Percentiles rank a stretch among this genome's conserved stretches.
Evolutionary conservation across 495 filamentous ascomycete genomes (phyloP).

Genomic region (Annulohypoxylon stygium): DNA sequence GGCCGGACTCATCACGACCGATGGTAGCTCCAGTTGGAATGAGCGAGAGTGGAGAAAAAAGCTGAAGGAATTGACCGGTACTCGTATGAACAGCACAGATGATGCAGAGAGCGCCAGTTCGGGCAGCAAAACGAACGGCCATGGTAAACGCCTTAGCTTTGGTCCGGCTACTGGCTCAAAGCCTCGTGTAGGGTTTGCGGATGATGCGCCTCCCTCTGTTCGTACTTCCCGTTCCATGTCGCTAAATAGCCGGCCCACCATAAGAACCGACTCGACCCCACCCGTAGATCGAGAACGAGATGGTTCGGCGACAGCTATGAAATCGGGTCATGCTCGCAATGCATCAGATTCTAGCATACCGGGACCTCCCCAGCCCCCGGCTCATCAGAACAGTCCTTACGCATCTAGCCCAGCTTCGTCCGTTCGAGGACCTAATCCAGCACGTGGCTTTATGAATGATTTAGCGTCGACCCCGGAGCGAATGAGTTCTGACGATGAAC

Average conservation of each 20-base stretch:
- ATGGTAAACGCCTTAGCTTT: slow-evolving; percentile 76
- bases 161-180: slow-evolving; percentile 58
- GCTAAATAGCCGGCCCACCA: slow-evolving; percentile 56
- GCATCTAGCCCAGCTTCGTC: slow-evolving; percentile 35
- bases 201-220: slow-evolving; percentile 64
- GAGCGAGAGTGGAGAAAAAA: slow-evolving; percentile 92
- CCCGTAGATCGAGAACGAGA: slow-evolving; percentile 54
- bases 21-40: slow-evolving; percentile 82
- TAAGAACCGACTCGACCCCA: slow-evolving; percentile 60
- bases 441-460: slow-evolving; percentile 54
- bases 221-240: slow-evolving; percentile 69
- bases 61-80: slow-evolving; percentile 90
- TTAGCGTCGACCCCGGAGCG: slow-evolving; percentile 65
- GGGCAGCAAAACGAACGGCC: slow-evolving; percentile 69
- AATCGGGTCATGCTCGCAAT: slow-evolving; percentile 54
- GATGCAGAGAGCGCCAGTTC: slow-evolving; percentile 61
- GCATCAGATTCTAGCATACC: slow-evolving; percentile 60
- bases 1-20: slow-evolving; percentile 77
- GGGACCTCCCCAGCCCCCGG: slow-evolving; percentile 53
- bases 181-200: slow-evolving; percentile 73
- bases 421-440: slow-evolving; percentile 49
- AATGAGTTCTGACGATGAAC: slow-evolving; percentile 70
- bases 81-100: slow-evolving; percentile 72
- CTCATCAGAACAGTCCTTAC: slow-evolving; percentile 41
- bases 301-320: slow-evolving; percentile 63